phyloP scores from a whole-genome alignment of 2,329 filamentous ascomycete species.

The Xylariaceae sp. region DNA sequence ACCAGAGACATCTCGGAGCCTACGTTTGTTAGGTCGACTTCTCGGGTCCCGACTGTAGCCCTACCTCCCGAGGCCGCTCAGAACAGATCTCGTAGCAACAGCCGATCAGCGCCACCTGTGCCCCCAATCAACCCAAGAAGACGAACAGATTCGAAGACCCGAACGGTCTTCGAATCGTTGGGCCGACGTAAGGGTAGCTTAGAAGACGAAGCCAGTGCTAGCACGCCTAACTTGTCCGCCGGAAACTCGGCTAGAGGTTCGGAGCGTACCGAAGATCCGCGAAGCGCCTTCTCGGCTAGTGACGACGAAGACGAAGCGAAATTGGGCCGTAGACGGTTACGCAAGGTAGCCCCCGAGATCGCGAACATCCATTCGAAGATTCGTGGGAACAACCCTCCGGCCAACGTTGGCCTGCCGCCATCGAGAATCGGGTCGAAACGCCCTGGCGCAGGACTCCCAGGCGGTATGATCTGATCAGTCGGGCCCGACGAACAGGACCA shows the following conservation, averaged over 20 bases:
- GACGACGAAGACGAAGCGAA: slow-evolving; percentile 48
- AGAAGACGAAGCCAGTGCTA: slow-evolving; percentile 33
- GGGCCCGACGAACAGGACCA: not conserved
- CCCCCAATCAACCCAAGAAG: slow-evolving; percentile 63
- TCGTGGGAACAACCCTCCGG: slow-evolving; percentile 32
- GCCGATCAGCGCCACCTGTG: slow-evolving; percentile 52
- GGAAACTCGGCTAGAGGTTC: not conserved
- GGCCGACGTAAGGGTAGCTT: slow-evolving; percentile 37
- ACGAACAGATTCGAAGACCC: slow-evolving; percentile 42
- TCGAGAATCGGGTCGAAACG: slow-evolving; percentile 39
- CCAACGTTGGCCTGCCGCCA: slow-evolving; percentile 38
- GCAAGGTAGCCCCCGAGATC: slow-evolving; percentile 48
- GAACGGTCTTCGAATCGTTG: slow-evolving; percentile 45
- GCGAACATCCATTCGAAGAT: slow-evolving; percentile 23
- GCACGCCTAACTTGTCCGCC: slow-evolving; percentile 36
- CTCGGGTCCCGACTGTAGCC: slow-evolving; percentile 47
- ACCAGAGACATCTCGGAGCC: slow-evolving; percentile 56
- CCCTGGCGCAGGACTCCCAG: slow-evolving; percentile 39
- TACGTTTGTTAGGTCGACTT: slow-evolving; percentile 50
- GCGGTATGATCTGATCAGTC: slow-evolving; percentile 49
- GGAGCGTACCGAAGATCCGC: slow-evolving; percentile 24
- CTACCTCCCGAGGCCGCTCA: slow-evolving; percentile 39
- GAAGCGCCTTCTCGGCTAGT: slow-evolving; percentile 34
- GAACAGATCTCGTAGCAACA: slow-evolving; percentile 41
- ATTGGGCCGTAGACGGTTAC: slow-evolving; percentile 44